These are phyloP conservation scores for Verticillium albo-atrum DNA, from an alignment of 2,329 filamentous ascomycete species.

Conservation along the genomic window DNA sequence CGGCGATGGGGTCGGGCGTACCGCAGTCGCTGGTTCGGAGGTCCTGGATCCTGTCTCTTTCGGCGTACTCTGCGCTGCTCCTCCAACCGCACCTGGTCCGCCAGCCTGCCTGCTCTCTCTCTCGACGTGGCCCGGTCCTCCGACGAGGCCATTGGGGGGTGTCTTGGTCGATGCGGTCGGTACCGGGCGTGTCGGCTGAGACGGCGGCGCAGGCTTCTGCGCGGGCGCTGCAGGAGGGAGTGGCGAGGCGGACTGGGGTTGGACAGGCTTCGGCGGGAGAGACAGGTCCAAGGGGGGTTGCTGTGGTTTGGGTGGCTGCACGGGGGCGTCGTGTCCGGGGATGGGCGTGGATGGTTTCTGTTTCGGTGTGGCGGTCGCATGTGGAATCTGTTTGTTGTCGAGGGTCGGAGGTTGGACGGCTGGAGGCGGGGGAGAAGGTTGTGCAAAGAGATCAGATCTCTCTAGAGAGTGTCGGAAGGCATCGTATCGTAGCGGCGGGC, in stretches of 20 bases:
- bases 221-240: not conserved
- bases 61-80: not conserved
- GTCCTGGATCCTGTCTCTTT: not conserved
- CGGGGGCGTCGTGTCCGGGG: not conserved
- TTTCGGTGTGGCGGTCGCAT: not conserved
- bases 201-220: not conserved
- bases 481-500: conserved; percentile 40
- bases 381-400: not conserved
- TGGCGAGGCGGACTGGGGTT: not conserved
- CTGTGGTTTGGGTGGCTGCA: not conserved
- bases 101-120: not conserved
- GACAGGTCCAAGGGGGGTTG: not conserved
- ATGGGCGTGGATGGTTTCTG: not conserved
- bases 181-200: not conserved
- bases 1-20: not conserved
- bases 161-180: not conserved
- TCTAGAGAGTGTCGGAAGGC: conserved; percentile 32
- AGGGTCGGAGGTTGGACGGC: conserved; percentile 11
- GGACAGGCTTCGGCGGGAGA: not conserved
- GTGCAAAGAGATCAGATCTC: conserved; percentile 16
- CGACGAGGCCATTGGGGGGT: not conserved
- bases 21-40: not conserved
- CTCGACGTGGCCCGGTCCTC: not conserved
- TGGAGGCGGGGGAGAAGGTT: not conserved
- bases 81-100: not conserved